Base-by-base conservation (phyloP, 2,329 filamentous ascomycete genomes). In the Fonsecaea monophora region DNA sequence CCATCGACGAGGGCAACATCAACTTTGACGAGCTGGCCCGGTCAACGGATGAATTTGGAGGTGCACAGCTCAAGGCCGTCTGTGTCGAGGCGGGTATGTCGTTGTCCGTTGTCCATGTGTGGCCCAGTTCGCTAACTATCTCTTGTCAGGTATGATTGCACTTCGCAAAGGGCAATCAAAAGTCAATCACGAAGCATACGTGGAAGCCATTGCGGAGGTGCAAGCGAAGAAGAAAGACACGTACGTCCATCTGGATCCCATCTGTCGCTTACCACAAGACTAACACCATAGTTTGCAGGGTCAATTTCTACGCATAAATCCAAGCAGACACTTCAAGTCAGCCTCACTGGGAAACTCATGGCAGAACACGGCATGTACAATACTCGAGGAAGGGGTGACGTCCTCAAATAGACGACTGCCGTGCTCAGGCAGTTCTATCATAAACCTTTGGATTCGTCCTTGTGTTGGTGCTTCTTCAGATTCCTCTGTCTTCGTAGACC, bases 21-120 rank as follows among this genome's bases (percentile, higher is more conserved):
- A 99, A 99, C 85, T 99, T 95, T 94, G 87, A 89, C 67, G 95
- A 99, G 80, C 79, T 99, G 82, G 95, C 95, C 7, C 89, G 95
- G 76, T 97, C 93, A 82, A 99, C 95, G 18, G 95, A 99, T 78
- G 95, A 99, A 82, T 99, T 99, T 78, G 95, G 95, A 67, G 95
- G 95, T 78, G 95, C 95, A 68, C 94, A 96, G 88, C 83, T 99
- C 74, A 99, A 99, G 86, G 95, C 95, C 53, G 95, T 99, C 25
- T 99, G 95, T 79, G 95, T 99, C 32, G 95, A 99, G 83, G 95
- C 95, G 60, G 68, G 66, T 68, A 56, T n/a, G 15, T 50, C 40
- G 12, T 45, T 38, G 25, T 4, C 34, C 18, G 8, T 35, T 21
- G 25, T 35, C 58, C 32, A 3, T 34, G 9, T 13, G 7, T 45